Conservation (phyloP, 441 rosid genomes). For the Pelargonium fulgidum region DNA sequence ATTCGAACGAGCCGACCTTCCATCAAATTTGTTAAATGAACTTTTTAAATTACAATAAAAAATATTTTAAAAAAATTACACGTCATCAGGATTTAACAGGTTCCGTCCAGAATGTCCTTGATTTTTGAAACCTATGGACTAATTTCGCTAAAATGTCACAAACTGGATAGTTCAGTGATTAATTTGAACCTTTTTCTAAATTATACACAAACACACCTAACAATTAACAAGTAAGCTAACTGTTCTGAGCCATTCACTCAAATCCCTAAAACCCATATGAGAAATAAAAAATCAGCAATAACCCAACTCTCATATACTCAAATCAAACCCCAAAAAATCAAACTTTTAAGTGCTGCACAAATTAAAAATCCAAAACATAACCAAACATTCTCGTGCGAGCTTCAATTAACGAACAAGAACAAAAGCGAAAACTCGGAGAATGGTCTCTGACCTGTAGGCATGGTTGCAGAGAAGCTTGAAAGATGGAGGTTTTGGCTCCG, state of each 20-base stretch:
- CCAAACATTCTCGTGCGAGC: neutral
- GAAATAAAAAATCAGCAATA: neutral
- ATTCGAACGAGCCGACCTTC: too few relatives aligned
- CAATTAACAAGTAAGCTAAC: too few relatives aligned
- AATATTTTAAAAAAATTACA: too few relatives aligned
- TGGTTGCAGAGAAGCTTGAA: slow-evolving; percentile 6
- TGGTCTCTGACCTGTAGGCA: slow-evolving; percentile 1
- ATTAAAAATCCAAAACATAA: neutral
- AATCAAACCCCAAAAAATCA: neutral
- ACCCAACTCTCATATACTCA: neutral
- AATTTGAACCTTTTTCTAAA: neutral
- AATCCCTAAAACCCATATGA: neutral
- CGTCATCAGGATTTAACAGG: too few relatives aligned
- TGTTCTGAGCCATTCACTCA: neutral
- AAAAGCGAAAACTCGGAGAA: neutral
- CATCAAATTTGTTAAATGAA: too few relatives aligned
- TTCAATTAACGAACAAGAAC: neutral
- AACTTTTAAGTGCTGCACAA: neutral
- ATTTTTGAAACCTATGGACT: too few relatives aligned
- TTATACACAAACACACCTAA: neutral
- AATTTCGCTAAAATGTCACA: too few relatives aligned
- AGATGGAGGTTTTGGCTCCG: slow-evolving; percentile 4
- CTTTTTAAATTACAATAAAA: too few relatives aligned
- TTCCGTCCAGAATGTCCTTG: too few relatives aligned
- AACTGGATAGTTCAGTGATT: too few relatives aligned